phyloP scores from a whole-genome alignment of 129 eudicot genomes.

The Chrysanthemum makinoi region DNA sequence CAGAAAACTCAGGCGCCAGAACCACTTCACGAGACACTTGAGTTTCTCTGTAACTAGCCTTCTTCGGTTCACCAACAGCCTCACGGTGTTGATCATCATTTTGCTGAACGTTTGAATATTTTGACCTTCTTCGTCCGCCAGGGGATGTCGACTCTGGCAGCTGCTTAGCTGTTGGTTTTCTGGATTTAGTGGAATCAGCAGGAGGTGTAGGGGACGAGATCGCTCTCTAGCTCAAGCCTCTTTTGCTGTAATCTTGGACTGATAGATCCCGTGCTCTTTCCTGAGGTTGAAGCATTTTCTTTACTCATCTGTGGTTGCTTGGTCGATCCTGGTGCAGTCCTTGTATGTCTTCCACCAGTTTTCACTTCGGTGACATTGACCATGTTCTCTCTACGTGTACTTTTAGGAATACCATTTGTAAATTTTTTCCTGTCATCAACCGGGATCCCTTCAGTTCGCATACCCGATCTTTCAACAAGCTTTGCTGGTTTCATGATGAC shows the following conservation, averaged over 20 bases:
- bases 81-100: conserved; percentile 47
- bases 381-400: conserved; percentile 37
- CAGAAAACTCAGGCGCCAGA: conserved; percentile 31
- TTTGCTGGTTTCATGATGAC: conserved; percentile 93
- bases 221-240: conserved; percentile 64
- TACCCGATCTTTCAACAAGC: conserved; percentile 56
- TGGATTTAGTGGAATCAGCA: conserved; percentile 49
- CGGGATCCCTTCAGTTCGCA: conserved; percentile 19
- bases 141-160: conserved; percentile 72
- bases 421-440: background rate
- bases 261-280: conserved; percentile 52
- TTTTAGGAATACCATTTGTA: conserved; percentile 29
- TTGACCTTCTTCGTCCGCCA: conserved; percentile 74
- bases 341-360: conserved; percentile 38
- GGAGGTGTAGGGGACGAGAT: conserved; percentile 83
- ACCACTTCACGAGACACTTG: conserved; percentile 1
- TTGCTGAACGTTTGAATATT: conserved; percentile 39
- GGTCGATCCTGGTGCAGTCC: conserved; percentile 36
- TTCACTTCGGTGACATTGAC: conserved; percentile 34
- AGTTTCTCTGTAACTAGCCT: background rate
- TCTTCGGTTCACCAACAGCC: conserved; percentile 40
- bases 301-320: conserved; percentile 46
- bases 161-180: conserved; percentile 51
- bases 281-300: conserved; percentile 40
- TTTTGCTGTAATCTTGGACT: conserved; percentile 85